Evolutionary conservation across 108 stramenopile genomes (phyloP), one percentile per base, ranked within the genome.

Genomic region (Fragilaria crotonensis): DNA sequence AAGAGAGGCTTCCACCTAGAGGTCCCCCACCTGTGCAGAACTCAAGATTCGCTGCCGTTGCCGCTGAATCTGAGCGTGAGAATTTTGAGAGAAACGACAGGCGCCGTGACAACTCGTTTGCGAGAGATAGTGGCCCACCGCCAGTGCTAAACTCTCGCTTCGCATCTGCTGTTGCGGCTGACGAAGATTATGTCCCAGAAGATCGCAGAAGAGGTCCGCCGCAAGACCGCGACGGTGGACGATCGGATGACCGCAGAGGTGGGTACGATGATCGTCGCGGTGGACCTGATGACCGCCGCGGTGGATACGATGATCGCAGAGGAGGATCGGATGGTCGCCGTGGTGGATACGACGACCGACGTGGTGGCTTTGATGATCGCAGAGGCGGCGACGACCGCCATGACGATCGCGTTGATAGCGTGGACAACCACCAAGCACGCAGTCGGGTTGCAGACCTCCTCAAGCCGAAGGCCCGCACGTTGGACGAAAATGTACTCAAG

Each of bases 1-100:
- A 75, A 27, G 75, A 67, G 56, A 57, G 63, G 52, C 52, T 30
- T 46, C 32, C 66, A 54, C 33, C 25, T 23, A 70, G 73, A 44
- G 78, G 78, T 14, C 78, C 80, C 30, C 83, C 83, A 27, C 74
- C 69, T 11, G 59, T 56, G 23, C 59, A 70, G 14, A 85, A 80
- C 55, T 85, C 83, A 18, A 63, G 83, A 1, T 85, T 85, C 70
- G 79, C 79, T 26, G 70, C 62, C n/a, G 73, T 70, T 21, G 76
- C 78, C 11, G 11, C 14, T 7, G 72, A 67, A 29, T 74, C 71
- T 14, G 74, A 78, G n/a, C 60, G 62, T 44, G 49, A 60, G 48
- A 62, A 50, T 26, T 46, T 59, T 7, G 76, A 78, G 9, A 27
- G 70, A 41, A 59, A 70, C 33, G 67, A 63, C 11, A 36, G 51